phyloP scores from a whole-genome alignment of 805 yeast genomes.

The Saccharomycopsis javanensis region DNA sequence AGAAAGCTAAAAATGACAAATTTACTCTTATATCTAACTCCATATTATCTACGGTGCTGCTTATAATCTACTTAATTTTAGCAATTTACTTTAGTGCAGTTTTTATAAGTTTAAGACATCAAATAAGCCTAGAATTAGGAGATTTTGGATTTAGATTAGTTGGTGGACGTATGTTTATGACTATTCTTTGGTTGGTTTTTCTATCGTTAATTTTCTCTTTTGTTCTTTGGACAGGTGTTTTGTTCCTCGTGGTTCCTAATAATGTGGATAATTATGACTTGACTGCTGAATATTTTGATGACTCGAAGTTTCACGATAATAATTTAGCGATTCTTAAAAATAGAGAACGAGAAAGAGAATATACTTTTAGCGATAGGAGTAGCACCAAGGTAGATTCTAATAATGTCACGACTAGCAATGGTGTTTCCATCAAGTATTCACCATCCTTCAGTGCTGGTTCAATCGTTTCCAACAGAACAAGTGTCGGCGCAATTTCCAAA shows the following conservation, averaged over 20 bases:
- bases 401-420: neutral
- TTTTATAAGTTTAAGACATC: slow-evolving; percentile 22
- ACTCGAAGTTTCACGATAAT: neutral
- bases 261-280: slow-evolving; percentile 1
- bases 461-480: neutral
- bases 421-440: neutral
- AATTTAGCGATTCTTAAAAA: neutral
- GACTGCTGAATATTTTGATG: slow-evolving; percentile 3
- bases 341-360: slow-evolving; percentile 6
- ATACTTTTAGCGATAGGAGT: neutral
- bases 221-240: slow-evolving; percentile 32
- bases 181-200: slow-evolving; percentile 32
- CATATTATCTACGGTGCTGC: slow-evolving; percentile 25
- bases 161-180: slow-evolving; percentile 35
- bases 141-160: slow-evolving; percentile 38
- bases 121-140: slow-evolving; percentile 29
- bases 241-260: slow-evolving; percentile 47
- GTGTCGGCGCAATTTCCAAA: neutral
- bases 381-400: neutral
- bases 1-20: neutral
- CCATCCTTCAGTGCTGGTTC: neutral
- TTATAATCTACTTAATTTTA: slow-evolving; percentile 27
- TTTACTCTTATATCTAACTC: neutral
- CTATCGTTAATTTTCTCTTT: slow-evolving; percentile 20
- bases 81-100: slow-evolving; percentile 19